These are phyloP conservation scores for Penicillium sp. DNA, from an alignment of 2,329 filamentous ascomycete species.

Conservation along the genomic window DNA sequence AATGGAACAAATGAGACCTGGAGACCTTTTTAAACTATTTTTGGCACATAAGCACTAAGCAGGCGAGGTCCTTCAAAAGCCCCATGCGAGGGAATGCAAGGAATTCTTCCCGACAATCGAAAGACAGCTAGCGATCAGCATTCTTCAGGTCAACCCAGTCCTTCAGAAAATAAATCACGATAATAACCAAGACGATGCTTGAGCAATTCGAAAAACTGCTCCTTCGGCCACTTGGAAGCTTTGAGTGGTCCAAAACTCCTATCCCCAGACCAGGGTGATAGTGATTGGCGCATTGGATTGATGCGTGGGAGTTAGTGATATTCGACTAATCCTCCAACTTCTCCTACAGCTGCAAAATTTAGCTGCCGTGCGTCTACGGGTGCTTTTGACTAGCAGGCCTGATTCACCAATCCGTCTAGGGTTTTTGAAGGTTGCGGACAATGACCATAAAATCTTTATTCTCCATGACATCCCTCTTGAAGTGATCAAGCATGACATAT, in stretches of 20 bases:
- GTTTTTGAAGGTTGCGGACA: constrained; percentile 16
- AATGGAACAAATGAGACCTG: no score
- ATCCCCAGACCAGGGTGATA: not conserved
- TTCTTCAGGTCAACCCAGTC: not conserved
- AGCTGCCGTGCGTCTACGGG: constrained; percentile 11
- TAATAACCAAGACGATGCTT: not conserved
- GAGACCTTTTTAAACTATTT: no score
- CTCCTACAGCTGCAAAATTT: constrained; percentile 11
- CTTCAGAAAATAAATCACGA: not conserved
- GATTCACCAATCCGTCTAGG: constrained; percentile 24
- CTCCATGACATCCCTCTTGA: not conserved
- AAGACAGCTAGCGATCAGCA: not conserved
- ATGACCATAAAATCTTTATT: not conserved
- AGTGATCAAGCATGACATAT: not conserved
- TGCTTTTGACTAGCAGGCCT: constrained; percentile 29
- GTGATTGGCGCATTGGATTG: constrained; percentile 26
- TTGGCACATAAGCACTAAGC: no score
- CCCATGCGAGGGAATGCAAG: not conserved
- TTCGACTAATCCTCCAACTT: constrained; percentile 21
- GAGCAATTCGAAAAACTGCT: constrained; percentile 3
- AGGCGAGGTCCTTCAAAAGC: no score
- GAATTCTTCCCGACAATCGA: constrained; percentile 32
- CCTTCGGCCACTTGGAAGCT: not conserved
- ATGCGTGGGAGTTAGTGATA: constrained; percentile 19
- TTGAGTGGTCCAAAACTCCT: not conserved